Evolutionary conservation across 2,329 filamentous ascomycete species (phyloP).

Genomic region (Falciphora oryzae): DNA sequence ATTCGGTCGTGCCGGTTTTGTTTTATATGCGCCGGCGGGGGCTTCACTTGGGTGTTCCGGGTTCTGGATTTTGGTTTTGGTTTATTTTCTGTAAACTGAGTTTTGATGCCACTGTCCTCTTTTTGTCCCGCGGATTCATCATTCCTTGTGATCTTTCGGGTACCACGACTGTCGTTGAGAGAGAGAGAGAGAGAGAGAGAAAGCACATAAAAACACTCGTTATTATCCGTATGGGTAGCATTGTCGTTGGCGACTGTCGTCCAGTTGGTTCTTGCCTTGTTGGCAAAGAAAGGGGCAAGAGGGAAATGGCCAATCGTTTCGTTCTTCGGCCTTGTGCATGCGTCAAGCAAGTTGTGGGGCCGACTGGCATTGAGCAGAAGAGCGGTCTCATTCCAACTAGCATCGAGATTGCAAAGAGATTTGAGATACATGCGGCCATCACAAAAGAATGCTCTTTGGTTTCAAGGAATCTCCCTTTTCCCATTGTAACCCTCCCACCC

Average conservation of each 20-base stretch:
- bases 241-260: not conserved
- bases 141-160: no score
- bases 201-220: not conserved
- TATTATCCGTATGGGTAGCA: not conserved
- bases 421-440: not conserved
- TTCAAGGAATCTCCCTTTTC: not conserved
- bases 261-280: not conserved
- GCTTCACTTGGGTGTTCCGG: not conserved
- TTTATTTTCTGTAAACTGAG: no score
- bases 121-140: no score
- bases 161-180: no score
- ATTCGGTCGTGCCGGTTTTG: not conserved
- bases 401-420: not conserved
- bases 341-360: not conserved
- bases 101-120: no score
- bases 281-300: not conserved
- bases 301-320: not conserved
- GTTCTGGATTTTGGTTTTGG: not conserved
- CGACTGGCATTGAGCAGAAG: not conserved
- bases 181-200: no score
- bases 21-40: not conserved
- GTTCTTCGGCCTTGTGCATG: not conserved
- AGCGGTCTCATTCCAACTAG: not conserved
- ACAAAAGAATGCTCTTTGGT: not conserved
- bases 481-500: not conserved